These are phyloP conservation scores for Elsinoe perseae DNA, from an alignment of 2,329 filamentous ascomycete genomes.

Conservation along the genomic window DNA sequence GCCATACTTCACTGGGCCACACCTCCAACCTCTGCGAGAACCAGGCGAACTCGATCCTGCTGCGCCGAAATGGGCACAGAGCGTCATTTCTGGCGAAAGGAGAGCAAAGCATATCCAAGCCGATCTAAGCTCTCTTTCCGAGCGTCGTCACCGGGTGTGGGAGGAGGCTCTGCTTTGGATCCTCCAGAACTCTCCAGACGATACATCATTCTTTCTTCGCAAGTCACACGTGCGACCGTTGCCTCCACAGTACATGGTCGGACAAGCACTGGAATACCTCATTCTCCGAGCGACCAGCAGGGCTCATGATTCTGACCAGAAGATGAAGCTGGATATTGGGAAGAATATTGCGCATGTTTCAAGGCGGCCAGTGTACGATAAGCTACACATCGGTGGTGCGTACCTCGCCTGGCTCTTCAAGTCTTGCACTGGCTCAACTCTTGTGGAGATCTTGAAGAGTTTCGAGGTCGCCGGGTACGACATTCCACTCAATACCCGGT, in stretches of 20 bases:
- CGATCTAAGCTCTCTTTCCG: constrained; percentile 14
- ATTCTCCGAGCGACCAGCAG: background rate
- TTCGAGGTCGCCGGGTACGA: background rate
- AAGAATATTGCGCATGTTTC: background rate
- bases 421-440: background rate
- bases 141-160: constrained; percentile 31
- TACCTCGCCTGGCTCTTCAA: constrained; percentile 1
- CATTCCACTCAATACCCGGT: background rate
- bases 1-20: constrained; percentile 9
- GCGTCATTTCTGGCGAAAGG: constrained; percentile 15
- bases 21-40: background rate
- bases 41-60: constrained; percentile 17
- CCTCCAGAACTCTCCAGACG: constrained; percentile 34
- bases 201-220: constrained; percentile 36
- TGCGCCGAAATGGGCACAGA: constrained; percentile 19
- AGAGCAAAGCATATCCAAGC: constrained; percentile 23
- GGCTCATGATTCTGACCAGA: background rate
- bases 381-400: background rate
- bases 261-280: constrained; percentile 30
- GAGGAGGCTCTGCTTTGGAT: constrained; percentile 39
- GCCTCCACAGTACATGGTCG: constrained; percentile 36
- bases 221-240: constrained; percentile 31
- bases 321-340: background rate
- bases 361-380: background rate
- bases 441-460: background rate